A percentile compares a stretch with the other conserved stretches of the same genome.
These are phyloP conservation scores for Metschnikowia proteae DNA, from an alignment of 805 yeast species.

Conservation along the genomic window DNA sequence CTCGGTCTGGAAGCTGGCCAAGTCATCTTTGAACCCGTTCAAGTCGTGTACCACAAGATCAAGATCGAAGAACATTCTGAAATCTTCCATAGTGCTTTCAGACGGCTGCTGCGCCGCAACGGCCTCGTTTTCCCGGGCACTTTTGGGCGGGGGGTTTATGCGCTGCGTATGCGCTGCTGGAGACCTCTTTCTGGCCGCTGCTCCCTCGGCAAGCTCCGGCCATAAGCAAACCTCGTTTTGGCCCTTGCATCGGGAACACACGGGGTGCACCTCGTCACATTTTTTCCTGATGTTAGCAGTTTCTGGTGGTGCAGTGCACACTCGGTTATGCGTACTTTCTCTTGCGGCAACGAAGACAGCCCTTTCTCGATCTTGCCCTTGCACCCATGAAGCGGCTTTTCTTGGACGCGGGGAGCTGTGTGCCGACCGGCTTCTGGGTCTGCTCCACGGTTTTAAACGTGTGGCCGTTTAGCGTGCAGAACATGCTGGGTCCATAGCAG, in stretches of 20 bases:
- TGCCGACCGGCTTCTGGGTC: constrained; percentile 8
- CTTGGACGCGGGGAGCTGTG: constrained; percentile 12
- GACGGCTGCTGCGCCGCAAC: neutral
- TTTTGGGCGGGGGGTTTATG: neutral
- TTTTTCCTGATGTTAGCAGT: constrained; percentile 16
- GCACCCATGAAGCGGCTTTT: constrained; percentile 13
- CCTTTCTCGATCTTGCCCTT: constrained; percentile 15
- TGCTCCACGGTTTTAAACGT: constrained; percentile 11
- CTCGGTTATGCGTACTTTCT: constrained; percentile 15
- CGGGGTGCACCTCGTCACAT: constrained; percentile 18
- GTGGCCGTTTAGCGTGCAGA: constrained; percentile 14
- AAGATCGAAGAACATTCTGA: neutral
- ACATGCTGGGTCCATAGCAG: constrained; percentile 9
- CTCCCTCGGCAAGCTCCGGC: constrained; percentile 5
- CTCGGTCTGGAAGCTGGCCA: constrained; percentile 15
- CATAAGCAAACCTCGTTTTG: constrained; percentile 10
- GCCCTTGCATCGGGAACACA: constrained; percentile 11
- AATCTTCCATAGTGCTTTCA: neutral
- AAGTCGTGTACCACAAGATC: constrained; percentile 14
- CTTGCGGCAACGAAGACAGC: constrained; percentile 18
- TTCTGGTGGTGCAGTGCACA: neutral
- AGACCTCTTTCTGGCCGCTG: neutral
- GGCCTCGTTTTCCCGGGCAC: neutral
- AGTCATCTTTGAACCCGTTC: constrained; percentile 14
- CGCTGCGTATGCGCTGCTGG: neutral